Evolutionary conservation across 148 eudicot genomes (phyloP).

Genomic region (Vaccinium corymbosum): DNA sequence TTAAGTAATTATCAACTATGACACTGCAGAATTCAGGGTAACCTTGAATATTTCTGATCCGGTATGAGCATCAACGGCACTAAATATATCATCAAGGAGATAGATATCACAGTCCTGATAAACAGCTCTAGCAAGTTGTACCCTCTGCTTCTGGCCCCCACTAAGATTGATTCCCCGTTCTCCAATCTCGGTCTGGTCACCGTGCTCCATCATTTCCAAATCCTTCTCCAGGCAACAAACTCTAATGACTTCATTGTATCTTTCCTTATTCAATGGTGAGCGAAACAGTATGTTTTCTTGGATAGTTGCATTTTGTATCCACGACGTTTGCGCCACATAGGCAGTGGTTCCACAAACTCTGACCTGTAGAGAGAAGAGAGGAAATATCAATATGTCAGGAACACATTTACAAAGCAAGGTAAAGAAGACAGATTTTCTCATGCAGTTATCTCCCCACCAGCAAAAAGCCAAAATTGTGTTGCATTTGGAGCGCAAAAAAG

Average conservation of each 20-base stretch:
- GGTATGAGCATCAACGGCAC: conserved; percentile 29
- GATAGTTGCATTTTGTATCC: conserved; percentile 27
- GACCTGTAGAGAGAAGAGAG: conserved; percentile 7
- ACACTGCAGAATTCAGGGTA: not conserved
- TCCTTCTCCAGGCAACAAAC: conserved; percentile 23
- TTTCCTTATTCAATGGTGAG: conserved; percentile 20
- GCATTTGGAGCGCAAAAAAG: not conserved
- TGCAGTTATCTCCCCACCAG: not conserved
- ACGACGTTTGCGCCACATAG: conserved; percentile 26
- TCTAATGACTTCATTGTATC: conserved; percentile 15
- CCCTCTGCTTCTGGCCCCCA: conserved; percentile 28
- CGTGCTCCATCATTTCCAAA: conserved; percentile 21
- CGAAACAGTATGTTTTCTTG: conserved; percentile 27
- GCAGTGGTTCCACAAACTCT: conserved; percentile 22
- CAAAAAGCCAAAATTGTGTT: not conserved
- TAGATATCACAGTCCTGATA: conserved; percentile 29
- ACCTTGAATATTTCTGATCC: conserved; percentile 30
- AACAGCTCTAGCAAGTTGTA: conserved; percentile 30
- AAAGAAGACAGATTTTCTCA: not conserved
- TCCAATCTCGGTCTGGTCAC: conserved; percentile 27
- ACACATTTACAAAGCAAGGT: not conserved
- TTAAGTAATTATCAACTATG: not conserved
- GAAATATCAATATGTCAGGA: not conserved
- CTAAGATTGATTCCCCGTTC: conserved; percentile 28
- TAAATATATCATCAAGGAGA: conserved; percentile 27